These are phyloP conservation scores for Leucaena leucocephala DNA, from an alignment of 306 rosid species.

Conservation along the genomic window DNA sequence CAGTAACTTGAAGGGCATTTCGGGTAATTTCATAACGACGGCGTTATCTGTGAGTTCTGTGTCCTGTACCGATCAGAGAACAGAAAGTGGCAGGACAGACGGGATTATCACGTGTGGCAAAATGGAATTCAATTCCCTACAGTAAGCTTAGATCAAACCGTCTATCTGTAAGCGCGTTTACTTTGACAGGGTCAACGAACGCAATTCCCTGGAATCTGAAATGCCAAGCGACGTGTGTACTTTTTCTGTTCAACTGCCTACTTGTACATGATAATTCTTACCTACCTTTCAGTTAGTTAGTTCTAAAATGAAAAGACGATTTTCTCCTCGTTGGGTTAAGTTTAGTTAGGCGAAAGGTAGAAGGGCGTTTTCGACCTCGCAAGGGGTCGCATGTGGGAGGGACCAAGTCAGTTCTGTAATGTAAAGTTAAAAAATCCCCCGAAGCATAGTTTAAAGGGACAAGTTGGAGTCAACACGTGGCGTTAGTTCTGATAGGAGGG, in stretches of 20 bases:
- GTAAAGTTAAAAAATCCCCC: slow-evolving; percentile 15
- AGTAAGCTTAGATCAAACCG: slow-evolving; percentile 40
- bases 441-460: neutral
- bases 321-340: slow-evolving; percentile 34
- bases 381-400: neutral
- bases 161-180: slow-evolving; percentile 9
- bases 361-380: slow-evolving; percentile 44
- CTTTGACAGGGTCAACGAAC: slow-evolving; percentile 38
- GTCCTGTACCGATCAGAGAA: slow-evolving; percentile 52
- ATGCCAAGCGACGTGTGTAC: slow-evolving; percentile 39
- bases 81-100: slow-evolving; percentile 47
- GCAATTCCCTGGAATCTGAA: slow-evolving; percentile 34
- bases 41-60: slow-evolving; percentile 50
- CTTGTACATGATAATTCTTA: slow-evolving; percentile 50
- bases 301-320: slow-evolving; percentile 24
- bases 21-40: slow-evolving; percentile 17
- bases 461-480: slow-evolving; percentile 49
- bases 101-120: slow-evolving; percentile 52
- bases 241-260: slow-evolving; percentile 48
- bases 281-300: slow-evolving; percentile 68
- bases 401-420: slow-evolving; percentile 35
- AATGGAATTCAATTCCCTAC: neutral
- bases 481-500: neutral
- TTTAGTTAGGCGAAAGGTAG: rapidly evolving
- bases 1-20: slow-evolving; percentile 18